These are phyloP conservation scores for Chaetomium cochliodes DNA, from an alignment of 495 filamentous ascomycete species.

Conservation along the genomic window DNA sequence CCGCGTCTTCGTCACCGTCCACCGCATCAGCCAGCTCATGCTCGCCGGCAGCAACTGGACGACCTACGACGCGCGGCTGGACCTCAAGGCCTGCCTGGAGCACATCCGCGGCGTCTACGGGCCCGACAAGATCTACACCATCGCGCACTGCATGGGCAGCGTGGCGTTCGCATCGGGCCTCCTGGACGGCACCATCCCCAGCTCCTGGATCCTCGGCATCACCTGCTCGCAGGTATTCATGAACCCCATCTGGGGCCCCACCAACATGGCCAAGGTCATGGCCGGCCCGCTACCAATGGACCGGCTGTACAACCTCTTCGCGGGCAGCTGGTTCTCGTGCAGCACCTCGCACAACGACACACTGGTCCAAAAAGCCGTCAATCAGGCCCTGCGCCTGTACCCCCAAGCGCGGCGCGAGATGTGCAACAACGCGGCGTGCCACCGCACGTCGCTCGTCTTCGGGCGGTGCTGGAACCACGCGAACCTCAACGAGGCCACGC, in stretches of 20 bases:
- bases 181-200: conserved; percentile 62
- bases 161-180: conserved; percentile 59
- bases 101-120: conserved; percentile 46
- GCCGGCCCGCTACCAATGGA: conserved; percentile 47
- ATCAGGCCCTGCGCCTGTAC: conserved; percentile 60
- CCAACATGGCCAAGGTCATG: conserved; percentile 59
- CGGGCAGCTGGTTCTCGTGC: conserved; percentile 57
- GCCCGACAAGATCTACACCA: conserved; percentile 53
- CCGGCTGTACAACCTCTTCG: conserved; percentile 45
- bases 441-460: conserved; percentile 59
- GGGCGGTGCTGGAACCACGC: conserved; percentile 64
- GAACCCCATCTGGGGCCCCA: conserved; percentile 57
- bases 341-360: conserved; percentile 48
- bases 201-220: conserved; percentile 59
- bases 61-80: conserved; percentile 61
- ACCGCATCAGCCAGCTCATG: conserved; percentile 59
- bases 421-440: conserved; percentile 63
- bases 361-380: conserved; percentile 51
- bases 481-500: conserved; percentile 63
- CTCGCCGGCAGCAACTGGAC: conserved; percentile 55
- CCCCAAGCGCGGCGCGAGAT: conserved; percentile 56
- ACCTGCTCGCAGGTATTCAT: conserved; percentile 65
- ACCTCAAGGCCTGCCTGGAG: conserved; percentile 58
- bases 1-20: conserved; percentile 57
- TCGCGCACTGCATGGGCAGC: conserved; percentile 67